These are phyloP conservation scores for Penicillium chermesinum DNA, from an alignment of 495 filamentous ascomycete species.

Conservation along the genomic window DNA sequence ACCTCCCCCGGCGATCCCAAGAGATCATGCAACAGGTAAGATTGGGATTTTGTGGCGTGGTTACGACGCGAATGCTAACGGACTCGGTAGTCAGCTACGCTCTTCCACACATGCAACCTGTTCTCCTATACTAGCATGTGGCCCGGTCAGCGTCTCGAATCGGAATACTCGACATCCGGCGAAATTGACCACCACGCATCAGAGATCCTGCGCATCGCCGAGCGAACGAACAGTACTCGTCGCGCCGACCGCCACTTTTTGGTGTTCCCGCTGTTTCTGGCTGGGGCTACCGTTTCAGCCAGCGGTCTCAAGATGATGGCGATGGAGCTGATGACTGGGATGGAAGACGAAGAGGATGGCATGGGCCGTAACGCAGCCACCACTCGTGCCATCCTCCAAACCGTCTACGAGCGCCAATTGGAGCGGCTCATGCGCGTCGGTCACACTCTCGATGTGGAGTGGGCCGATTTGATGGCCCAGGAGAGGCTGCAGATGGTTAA, in stretches of 20 bases:
- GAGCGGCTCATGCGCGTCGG: conserved; percentile 30
- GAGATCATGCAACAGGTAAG: conserved; percentile 47
- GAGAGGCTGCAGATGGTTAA: conserved; percentile 41
- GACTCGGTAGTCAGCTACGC: conserved; percentile 32
- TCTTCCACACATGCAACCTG: conserved; percentile 47
- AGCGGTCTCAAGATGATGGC: conserved; percentile 44
- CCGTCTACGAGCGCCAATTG: conserved; percentile 46
- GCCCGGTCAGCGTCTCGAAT: conserved; percentile 39
- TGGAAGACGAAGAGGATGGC: conserved; percentile 44
- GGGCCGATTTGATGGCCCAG: conserved; percentile 41
- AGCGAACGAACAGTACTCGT: conserved; percentile 21
- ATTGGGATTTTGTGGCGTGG: too few species aligned
- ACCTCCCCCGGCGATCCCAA: conserved; percentile 35
- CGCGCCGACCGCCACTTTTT: conserved; percentile 42
- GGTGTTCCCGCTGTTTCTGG: conserved; percentile 55
- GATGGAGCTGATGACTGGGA: conserved; percentile 43
- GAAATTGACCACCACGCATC: conserved; percentile 40
- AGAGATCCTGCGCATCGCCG: conserved; percentile 43
- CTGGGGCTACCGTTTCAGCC: conserved; percentile 42
- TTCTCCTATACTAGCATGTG: conserved; percentile 50
- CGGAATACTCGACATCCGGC: conserved; percentile 26
- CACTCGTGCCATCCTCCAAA: conserved; percentile 44
- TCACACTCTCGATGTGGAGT: conserved; percentile 40
- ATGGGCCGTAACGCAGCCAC: conserved; percentile 46
- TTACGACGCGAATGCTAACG: neutral